A percentile compares a stretch with the other conserved stretches of the same genome.
phyloP scores from a whole-genome alignment of 2,329 filamentous ascomycete species.

The Xylariaceae sp. region DNA sequence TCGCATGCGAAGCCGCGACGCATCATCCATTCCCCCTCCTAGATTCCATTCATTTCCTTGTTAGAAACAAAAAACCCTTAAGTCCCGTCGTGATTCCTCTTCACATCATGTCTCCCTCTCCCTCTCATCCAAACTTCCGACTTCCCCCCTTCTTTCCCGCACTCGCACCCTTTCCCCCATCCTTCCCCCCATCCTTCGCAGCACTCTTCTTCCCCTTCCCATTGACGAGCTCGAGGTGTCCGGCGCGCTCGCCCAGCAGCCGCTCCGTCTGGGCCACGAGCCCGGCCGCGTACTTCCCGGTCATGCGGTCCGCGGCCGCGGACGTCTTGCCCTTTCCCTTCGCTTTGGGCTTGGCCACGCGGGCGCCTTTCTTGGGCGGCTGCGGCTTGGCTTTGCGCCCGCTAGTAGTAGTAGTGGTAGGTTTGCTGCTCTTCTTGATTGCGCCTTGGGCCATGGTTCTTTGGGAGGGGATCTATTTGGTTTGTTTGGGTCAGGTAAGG shows the following conservation, averaged over 20 bases:
- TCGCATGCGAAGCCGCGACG: too few species aligned
- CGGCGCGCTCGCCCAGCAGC: slow-evolving; percentile 60
- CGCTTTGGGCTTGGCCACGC: slow-evolving; percentile 30
- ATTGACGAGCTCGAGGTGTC: slow-evolving; percentile 61
- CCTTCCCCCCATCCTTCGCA: slow-evolving; percentile 18
- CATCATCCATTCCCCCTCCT: too few species aligned
- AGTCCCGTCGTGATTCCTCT: too few species aligned
- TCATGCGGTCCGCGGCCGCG: slow-evolving; percentile 54
- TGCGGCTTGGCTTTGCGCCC: slow-evolving; percentile 54
- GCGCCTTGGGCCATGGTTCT: slow-evolving; percentile 57
- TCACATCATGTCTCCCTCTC: too few species aligned
- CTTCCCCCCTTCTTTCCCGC: slow-evolving; percentile 8
- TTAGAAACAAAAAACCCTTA: too few species aligned
- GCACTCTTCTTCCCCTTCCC: slow-evolving; percentile 27
- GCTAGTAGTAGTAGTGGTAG: slow-evolving; percentile 44
- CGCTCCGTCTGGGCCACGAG: slow-evolving; percentile 59
- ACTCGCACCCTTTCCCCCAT: slow-evolving; percentile 4
- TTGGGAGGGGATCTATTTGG: slow-evolving; percentile 3
- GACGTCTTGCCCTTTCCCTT: slow-evolving; percentile 36
- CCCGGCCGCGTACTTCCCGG: slow-evolving; percentile 58
- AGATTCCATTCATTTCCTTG: too few species aligned
- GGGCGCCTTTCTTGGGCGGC: slow-evolving; percentile 42
- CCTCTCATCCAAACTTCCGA: slow-evolving; percentile 29
- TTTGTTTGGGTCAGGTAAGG: neutral
- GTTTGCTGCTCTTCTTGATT: slow-evolving; percentile 50